Evolutionary conservation across 305 asterid species (phyloP), one percentile per base, ranked within the genome.

Genomic region (Fraxinus floribunda): DNA sequence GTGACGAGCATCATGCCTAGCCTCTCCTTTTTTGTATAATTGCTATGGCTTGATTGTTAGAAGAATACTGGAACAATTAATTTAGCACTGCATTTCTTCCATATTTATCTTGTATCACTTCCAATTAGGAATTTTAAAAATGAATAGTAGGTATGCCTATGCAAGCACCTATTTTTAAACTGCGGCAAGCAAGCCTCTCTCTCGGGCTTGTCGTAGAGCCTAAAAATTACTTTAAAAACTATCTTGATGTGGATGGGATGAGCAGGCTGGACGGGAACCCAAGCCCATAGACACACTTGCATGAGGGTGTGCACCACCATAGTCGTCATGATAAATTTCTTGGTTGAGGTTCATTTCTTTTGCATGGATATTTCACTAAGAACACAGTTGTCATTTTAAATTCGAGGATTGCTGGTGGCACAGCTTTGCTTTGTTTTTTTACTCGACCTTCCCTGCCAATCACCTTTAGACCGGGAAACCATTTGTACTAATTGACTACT

Each of bases 61-160:
- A 71, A 71, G 44, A 71, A 30, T 5, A 30, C 76, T 71, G 10
- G 44, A 30, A 71, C 41, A 29, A 5, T 29, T 70, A 16, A 52
- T 52, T 52, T 52, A 30, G 76, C 75, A 32, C 11, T 16, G 68
- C 34, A 16, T 64, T 30, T 39, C 38, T 83, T 77, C 68, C 64
- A 76, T 71, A 60, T 78, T 79, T 79, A 78, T 76, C 71, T 11
- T 57, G 68, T 75, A 29, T 76, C 77, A 73, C 79, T 76, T 39
- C 35, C 10, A 41, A n/a, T 77, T 81, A 26, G 81, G 74, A 52
- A 20, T 76, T 68, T 3, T 71, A 39, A 41, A 66, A 73, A 46
- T 52, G 83, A 77, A 62, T 71, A 29, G 20, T 32, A 13, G 41
- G 22, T 71, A 71, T 71, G 35, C 32, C 44, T 16, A 5, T 32